Evolutionary conservation across 2,329 filamentous ascomycete genomes (phyloP), one percentile per base, ranked within the genome.

Genomic region (Diplodia seriata): DNA sequence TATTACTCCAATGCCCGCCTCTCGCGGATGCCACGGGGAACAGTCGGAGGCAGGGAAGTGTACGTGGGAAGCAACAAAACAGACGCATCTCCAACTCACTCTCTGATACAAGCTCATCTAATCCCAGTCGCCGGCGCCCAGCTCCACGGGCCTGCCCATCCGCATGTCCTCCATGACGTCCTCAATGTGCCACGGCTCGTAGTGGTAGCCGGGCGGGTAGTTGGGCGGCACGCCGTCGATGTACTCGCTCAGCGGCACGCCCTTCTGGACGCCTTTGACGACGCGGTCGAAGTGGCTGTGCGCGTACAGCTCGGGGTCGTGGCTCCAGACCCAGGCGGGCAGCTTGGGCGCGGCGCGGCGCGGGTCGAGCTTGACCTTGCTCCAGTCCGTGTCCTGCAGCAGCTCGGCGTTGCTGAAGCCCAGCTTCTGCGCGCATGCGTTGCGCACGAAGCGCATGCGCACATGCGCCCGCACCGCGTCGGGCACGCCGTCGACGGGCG

Each of bases 351-450:
- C 78, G 15, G 80, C 81, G 8, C 78, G 75, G 49, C 79, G 77
- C 0, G 81, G 81, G 69, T 83, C 79, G 1, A 81, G 73, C 72
- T 82, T 80, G 68, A 83, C 81, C 69, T 83, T 82, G 68, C 80
- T 77, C 82, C 81, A 83, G 71, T 84, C 80, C 12, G 81, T 83
- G 67, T 82, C 79, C 72, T 83, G 81, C 1, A 83, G 76, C 9
- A 83, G 77, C 72, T 83, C 81, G 31, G 81, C 76, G 72, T 84
- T 82, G 70, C 78, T 78, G 75, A 83, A 83, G 51, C 81, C 79
- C 43, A 83, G 78, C 68, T 84, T 83, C 68, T 84, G 83, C 1
- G 81, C 81, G 74, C 83, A 85, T 6, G 79, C 77, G 59, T 81
- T 82, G 62, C 82, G 80, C 69, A 81, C 79, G 74, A 83, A 85